phyloP scores from a whole-genome alignment of 2,329 filamentous ascomycete species.

The Ophiostoma quercus region DNA sequence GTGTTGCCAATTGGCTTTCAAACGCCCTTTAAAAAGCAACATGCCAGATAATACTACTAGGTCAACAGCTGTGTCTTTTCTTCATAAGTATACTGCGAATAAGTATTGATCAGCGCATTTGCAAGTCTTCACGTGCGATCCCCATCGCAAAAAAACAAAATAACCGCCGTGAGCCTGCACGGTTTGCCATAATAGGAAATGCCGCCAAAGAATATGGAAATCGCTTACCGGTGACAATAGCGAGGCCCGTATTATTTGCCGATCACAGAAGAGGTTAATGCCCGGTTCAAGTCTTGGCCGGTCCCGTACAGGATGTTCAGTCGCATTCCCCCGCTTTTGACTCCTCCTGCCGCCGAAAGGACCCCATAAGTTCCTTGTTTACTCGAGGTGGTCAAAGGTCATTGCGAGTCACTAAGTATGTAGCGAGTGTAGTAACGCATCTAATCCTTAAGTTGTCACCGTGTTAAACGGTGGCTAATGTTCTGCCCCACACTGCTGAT shows the following conservation, averaged over 20 bases:
- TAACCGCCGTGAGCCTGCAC: background rate
- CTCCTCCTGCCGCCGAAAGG: background rate
- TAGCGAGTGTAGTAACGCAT: too few species aligned
- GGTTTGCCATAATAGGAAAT: background rate
- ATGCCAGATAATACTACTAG: too few species aligned
- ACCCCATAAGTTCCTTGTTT: conserved; percentile 12
- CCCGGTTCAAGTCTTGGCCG: background rate
- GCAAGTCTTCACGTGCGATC: too few species aligned
- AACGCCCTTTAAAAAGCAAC: too few species aligned
- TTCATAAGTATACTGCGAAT: too few species aligned
- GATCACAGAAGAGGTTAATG: background rate
- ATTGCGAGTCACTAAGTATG: background rate
- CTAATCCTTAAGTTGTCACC: too few species aligned
- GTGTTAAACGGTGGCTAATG: too few species aligned
- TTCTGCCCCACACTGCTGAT: background rate
- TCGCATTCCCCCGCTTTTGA: conserved; percentile 6
- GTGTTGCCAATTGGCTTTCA: too few species aligned
- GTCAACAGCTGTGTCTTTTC: too few species aligned
- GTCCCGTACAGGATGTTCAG: background rate
- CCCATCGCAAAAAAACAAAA: too few species aligned
- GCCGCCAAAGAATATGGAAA: background rate
- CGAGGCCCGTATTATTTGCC: background rate
- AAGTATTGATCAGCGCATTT: too few species aligned
- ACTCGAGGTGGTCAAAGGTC: background rate
- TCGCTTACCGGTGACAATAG: background rate